Conservation (phyloP, 169 alveolate genomes). For the Neospora caninum region DNA sequence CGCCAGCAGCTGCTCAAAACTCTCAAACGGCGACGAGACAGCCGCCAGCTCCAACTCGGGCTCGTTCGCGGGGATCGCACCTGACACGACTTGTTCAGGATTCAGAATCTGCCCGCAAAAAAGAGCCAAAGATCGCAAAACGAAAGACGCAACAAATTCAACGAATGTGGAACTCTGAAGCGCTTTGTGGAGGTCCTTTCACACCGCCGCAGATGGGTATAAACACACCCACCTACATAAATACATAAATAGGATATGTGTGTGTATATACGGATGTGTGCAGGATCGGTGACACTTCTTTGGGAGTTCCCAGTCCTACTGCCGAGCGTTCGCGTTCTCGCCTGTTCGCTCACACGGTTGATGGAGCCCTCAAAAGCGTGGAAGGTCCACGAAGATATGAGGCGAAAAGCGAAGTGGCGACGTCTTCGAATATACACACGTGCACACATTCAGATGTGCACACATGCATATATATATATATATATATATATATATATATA, state of each 20-base stretch:
- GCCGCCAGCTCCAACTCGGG: background rate
- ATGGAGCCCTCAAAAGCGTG: no score
- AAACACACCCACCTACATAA: background rate
- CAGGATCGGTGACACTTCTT: no score
- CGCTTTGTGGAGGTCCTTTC: background rate
- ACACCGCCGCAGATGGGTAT: background rate
- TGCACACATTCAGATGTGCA: background rate
- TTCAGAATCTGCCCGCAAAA: background rate
- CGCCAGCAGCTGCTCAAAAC: conserved; percentile 14
- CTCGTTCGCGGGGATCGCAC: background rate
- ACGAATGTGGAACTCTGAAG: background rate
- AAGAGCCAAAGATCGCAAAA: background rate
- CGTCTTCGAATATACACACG: background rate
- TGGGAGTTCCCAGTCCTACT: no score
- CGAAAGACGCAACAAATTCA: background rate
- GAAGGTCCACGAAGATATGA: no score
- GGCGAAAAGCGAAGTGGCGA: no score
- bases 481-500: background rate
- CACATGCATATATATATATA: background rate
- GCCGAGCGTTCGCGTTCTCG: no score
- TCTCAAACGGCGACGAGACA: background rate
- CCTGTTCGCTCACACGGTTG: no score
- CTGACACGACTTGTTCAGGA: background rate
- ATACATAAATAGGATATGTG: no score
- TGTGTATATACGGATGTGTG: no score